Evolutionary conservation across 2,329 filamentous ascomycete species (phyloP).

Genomic region (Aspergillus puulaauensis): DNA sequence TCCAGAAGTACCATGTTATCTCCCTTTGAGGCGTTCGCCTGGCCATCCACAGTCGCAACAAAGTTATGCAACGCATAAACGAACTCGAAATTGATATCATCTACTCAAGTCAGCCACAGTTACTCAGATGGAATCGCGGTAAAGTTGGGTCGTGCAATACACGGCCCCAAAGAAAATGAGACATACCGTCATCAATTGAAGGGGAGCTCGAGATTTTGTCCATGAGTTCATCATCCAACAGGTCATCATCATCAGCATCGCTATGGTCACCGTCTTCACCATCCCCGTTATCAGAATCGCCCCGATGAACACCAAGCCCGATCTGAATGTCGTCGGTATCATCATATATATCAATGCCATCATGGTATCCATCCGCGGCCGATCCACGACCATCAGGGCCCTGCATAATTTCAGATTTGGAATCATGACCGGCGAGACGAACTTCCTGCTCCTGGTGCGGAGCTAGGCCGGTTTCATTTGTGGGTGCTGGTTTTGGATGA

Average conservation of each 20-base stretch:
- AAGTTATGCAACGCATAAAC: slow-evolving; percentile 98
- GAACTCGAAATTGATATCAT: slow-evolving; percentile 99
- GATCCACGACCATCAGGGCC: slow-evolving; percentile 61
- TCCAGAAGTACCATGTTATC: slow-evolving; percentile 98
- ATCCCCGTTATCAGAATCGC: slow-evolving; percentile 16
- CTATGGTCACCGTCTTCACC: slow-evolving; percentile 53
- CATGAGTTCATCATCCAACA: slow-evolving; percentile 90
- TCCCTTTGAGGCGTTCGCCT: slow-evolving; percentile 96
- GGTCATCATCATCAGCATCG: slow-evolving; percentile 65
- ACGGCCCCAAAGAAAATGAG: background rate
- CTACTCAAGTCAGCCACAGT: slow-evolving; percentile 87
- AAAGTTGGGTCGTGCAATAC: background rate
- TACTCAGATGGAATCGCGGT: slow-evolving; percentile 18
- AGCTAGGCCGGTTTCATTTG: slow-evolving; percentile 57
- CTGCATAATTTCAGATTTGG: slow-evolving; percentile 67
- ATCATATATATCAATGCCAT: slow-evolving; percentile 34
- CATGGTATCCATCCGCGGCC: slow-evolving; percentile 32
- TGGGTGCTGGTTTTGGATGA: slow-evolving; percentile 60
- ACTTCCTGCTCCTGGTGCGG: slow-evolving; percentile 85
- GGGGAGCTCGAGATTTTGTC: slow-evolving; percentile 98
- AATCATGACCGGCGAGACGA: slow-evolving; percentile 75
- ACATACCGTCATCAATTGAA: slow-evolving; percentile 92
- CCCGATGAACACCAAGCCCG: slow-evolving; percentile 17
- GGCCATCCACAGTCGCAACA: slow-evolving; percentile 94
- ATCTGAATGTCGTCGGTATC: slow-evolving; percentile 29